Conservation (phyloP, 2,329 filamentous ascomycete species). For the Aspergillus ibericus region DNA sequence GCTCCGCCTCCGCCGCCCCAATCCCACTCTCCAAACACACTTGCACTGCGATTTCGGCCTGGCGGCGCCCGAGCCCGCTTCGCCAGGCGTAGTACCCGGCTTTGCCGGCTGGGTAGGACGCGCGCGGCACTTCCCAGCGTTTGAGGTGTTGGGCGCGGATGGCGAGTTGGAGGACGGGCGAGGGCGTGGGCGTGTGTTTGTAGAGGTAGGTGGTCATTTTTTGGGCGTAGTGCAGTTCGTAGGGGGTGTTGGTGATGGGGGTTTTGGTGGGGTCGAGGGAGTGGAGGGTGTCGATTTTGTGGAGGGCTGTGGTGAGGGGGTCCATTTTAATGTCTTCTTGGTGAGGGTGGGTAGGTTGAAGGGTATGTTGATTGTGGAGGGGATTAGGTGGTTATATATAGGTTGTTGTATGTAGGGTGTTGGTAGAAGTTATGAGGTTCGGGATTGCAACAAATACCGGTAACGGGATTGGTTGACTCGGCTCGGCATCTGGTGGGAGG, state of each 20-base stretch:
- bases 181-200: slow-evolving; percentile 60
- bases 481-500: background rate
- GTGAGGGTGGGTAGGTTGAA: background rate
- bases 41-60: slow-evolving; percentile 60
- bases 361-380: too few relatives aligned
- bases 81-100: slow-evolving; percentile 80
- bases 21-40: slow-evolving; percentile 58
- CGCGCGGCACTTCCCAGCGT: slow-evolving; percentile 79
- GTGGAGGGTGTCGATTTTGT: slow-evolving; percentile 73
- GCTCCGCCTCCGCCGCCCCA: slow-evolving; percentile 54
- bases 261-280: slow-evolving; percentile 62
- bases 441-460: background rate
- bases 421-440: background rate
- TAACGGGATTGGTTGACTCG: background rate
- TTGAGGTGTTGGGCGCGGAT: slow-evolving; percentile 83
- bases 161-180: slow-evolving; percentile 69
- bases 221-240: slow-evolving; percentile 78
- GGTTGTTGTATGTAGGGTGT: too few relatives aligned
- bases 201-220: slow-evolving; percentile 76
- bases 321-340: slow-evolving; percentile 29
- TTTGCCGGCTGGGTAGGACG: slow-evolving; percentile 71
- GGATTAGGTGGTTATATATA: too few relatives aligned
- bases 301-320: slow-evolving; percentile 52
- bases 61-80: slow-evolving; percentile 68
- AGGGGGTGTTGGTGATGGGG: slow-evolving; percentile 53